A percentile compares a stretch with the other conserved stretches of the same genome.
These are phyloP conservation scores for Tulasnella calospora DNA, from an alignment of 768 basidiomycete species.

Conservation along the genomic window DNA sequence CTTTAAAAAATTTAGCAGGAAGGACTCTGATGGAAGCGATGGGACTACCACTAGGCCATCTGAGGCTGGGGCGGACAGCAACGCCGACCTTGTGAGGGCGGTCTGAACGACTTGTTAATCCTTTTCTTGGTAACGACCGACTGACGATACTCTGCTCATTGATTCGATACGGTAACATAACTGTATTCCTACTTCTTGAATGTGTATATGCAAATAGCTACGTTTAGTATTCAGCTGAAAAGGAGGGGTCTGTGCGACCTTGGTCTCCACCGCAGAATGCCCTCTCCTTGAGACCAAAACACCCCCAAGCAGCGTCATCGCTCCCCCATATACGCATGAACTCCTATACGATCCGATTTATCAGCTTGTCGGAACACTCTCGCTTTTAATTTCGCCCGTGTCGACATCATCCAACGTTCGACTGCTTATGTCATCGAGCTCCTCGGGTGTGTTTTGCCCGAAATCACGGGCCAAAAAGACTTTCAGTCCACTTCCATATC, in stretches of 20 bases:
- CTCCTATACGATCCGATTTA: neutral
- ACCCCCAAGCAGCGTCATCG: neutral
- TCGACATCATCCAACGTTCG: neutral
- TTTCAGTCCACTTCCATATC: neutral
- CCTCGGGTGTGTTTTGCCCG: neutral
- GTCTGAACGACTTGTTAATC: neutral
- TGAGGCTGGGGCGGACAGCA: neutral
- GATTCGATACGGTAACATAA: neutral
- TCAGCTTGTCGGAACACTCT: neutral
- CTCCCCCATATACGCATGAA: neutral
- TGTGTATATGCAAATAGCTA: neutral
- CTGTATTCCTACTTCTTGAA: neutral
- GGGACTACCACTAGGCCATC: neutral
- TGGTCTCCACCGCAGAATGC: no score
- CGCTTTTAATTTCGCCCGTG: neutral
- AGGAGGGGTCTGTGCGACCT: no score
- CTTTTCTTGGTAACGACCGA: neutral
- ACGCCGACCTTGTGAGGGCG: neutral
- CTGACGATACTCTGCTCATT: neutral
- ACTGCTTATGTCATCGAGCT: neutral
- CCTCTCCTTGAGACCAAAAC: neutral
- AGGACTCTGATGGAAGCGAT: neutral
- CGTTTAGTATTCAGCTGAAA: neutral
- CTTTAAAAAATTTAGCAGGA: neutral
- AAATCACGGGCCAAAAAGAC: slow-evolving; percentile 3